A percentile compares a stretch with the other conserved stretches of the same genome.
Evolutionary conservation across 768 basidiomycete species (phyloP).

Genomic region (Daedaleopsis nitida): DNA sequence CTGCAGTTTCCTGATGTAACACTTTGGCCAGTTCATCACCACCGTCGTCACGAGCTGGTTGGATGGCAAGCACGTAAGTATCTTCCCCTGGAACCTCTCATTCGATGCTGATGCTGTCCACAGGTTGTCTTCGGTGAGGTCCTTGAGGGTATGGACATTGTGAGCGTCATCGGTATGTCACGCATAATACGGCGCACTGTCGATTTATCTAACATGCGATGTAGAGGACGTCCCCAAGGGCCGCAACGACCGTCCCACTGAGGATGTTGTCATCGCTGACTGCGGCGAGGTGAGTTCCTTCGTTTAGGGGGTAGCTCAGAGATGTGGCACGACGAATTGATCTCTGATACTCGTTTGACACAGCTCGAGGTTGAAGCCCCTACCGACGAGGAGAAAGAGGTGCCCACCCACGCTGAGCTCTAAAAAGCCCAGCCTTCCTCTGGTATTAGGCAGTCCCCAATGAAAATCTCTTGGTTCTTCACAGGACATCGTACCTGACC

Average conservation of each 20-base stretch:
- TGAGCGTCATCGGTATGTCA: constrained; percentile 65
- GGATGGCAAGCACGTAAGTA: constrained; percentile 81
- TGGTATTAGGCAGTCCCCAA: constrained; percentile 28
- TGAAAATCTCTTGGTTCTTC: constrained; percentile 28
- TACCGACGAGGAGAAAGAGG: constrained; percentile 76
- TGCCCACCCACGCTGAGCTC: constrained; percentile 94
- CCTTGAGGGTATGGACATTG: constrained; percentile 89
- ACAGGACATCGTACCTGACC: constrained; percentile 11
- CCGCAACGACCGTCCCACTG: constrained; percentile 66
- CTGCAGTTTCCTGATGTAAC: neutral
- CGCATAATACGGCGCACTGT: neutral
- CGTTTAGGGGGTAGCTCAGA: no score
- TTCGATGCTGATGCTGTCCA: constrained; percentile 6
- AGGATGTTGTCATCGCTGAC: constrained; percentile 79
- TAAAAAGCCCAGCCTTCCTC: constrained; percentile 43
- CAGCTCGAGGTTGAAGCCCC: constrained; percentile 57
- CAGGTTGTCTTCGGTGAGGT: constrained; percentile 94
- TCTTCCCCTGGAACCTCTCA: neutral
- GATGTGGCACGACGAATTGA: no score
- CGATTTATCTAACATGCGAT: neutral
- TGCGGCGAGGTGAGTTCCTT: constrained; percentile 74
- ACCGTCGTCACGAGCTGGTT: constrained; percentile 87
- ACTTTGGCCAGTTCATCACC: constrained; percentile 76
- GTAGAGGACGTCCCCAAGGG: constrained; percentile 78
- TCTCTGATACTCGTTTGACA: neutral